phyloP scores from a whole-genome alignment of 2,329 filamentous ascomycete species.

The Alternaria ventricosa region DNA sequence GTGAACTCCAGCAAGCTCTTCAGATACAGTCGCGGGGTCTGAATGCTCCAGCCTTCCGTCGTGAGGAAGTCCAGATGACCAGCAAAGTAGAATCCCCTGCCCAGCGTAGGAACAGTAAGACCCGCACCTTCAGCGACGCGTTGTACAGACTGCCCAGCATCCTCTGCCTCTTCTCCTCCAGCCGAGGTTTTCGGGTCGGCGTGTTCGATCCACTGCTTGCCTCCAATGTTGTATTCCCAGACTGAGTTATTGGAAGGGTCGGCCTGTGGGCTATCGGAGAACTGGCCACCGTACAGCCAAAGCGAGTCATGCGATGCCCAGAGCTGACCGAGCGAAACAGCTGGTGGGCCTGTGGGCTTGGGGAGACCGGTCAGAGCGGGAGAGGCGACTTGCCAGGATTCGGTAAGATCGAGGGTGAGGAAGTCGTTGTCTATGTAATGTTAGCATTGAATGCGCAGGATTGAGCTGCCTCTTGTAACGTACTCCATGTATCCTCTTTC shows the following conservation, averaged over 20 bases:
- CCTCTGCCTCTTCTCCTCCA: slow-evolving; percentile 69
- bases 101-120: slow-evolving; percentile 71
- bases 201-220: slow-evolving; percentile 68
- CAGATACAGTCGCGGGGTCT: slow-evolving; percentile 69
- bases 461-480: slow-evolving; percentile 25
- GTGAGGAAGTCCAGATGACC: slow-evolving; percentile 73
- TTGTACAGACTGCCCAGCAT: slow-evolving; percentile 64
- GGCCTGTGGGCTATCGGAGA: slow-evolving; percentile 66
- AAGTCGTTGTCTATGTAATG: slow-evolving; percentile 64
- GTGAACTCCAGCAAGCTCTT: slow-evolving; percentile 79
- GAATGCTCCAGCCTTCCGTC: slow-evolving; percentile 71
- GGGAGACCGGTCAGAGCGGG: slow-evolving; percentile 69
- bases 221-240: slow-evolving; percentile 73
- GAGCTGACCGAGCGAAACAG: slow-evolving; percentile 74
- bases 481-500: slow-evolving; percentile 72
- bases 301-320: slow-evolving; percentile 76
- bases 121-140: slow-evolving; percentile 77
- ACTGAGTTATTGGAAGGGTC: slow-evolving; percentile 66
- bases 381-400: slow-evolving; percentile 71
- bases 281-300: slow-evolving; percentile 77
- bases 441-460: slow-evolving; percentile 6
- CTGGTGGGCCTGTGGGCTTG: slow-evolving; percentile 71
- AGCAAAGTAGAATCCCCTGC: slow-evolving; percentile 79
- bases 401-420: slow-evolving; percentile 72
- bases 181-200: slow-evolving; percentile 65